phyloP scores from a whole-genome alignment of 1,284 basidiomycete species.

The Moniliophthora roreri region DNA sequence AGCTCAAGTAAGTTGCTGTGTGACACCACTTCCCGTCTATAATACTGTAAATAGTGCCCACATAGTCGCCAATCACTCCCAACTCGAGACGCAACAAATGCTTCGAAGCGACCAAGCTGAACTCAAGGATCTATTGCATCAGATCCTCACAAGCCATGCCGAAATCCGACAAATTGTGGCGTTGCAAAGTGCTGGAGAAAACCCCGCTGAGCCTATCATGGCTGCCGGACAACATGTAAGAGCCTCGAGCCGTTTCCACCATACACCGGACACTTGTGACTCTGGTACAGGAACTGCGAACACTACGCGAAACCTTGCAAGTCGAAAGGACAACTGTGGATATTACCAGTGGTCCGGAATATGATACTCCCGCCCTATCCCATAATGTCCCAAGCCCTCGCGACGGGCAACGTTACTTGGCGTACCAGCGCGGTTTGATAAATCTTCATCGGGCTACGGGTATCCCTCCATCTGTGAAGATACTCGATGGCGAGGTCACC shows the following conservation, averaged over 20 bases:
- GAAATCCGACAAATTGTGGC: constrained; percentile 36
- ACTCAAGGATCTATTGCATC: constrained; percentile 34
- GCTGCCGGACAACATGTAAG: constrained; percentile 45
- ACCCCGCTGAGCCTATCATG: constrained; percentile 47
- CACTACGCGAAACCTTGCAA: constrained; percentile 25
- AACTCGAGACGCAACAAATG: constrained; percentile 34
- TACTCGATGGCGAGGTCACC: constrained; percentile 48
- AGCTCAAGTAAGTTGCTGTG: no score
- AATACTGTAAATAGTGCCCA: constrained; percentile 17
- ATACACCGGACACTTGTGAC: not conserved
- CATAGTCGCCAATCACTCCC: constrained; percentile 30
- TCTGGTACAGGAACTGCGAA: constrained; percentile 23
- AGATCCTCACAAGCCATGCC: constrained; percentile 34
- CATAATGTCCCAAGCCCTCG: constrained; percentile 21
- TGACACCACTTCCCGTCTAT: no score
- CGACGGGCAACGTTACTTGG: constrained; percentile 35
- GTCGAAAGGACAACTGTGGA: not conserved
- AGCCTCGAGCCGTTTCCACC: not conserved
- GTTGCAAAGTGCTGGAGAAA: constrained; percentile 38
- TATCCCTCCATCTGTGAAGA: constrained; percentile 48
- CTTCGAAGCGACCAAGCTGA: constrained; percentile 32
- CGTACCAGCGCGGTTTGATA: constrained; percentile 41
- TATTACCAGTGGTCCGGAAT: not conserved
- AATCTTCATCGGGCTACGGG: constrained; percentile 48
- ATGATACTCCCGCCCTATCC: constrained; percentile 18